A percentile compares a stretch with the other conserved stretches of the same genome.
phyloP scores from a whole-genome alignment of 768 basidiomycete species.

The Sutorius australiensis region DNA sequence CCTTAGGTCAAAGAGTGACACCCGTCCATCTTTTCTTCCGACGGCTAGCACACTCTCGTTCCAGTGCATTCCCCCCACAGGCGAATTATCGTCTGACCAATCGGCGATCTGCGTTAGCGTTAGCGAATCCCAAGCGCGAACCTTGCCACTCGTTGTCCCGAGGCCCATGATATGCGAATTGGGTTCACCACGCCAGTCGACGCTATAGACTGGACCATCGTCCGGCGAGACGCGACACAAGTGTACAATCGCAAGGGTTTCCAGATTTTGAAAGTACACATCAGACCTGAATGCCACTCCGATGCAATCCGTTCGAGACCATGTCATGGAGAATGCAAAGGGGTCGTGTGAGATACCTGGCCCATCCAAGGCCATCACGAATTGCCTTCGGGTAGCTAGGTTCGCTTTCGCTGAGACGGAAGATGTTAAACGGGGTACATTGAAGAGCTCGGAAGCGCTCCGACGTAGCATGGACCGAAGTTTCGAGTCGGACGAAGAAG shows the following conservation, averaged over 20 bases:
- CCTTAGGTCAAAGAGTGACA: conserved; percentile 38
- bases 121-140: conserved; percentile 54
- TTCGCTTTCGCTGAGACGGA: conserved; percentile 56
- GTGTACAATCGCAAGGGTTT: conserved; percentile 49
- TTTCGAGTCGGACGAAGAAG: conserved; percentile 35
- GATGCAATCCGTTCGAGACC: conserved; percentile 58
- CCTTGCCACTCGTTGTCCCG: conserved; percentile 46
- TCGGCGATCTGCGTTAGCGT: conserved; percentile 23
- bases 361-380: conserved; percentile 58
- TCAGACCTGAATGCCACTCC: conserved; percentile 59
- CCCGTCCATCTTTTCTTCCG: conserved; percentile 37
- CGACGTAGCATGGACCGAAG: conserved; percentile 48
- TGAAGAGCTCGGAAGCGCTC: conserved; percentile 51
- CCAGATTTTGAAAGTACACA: conserved; percentile 61
- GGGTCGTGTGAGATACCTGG: conserved; percentile 55
- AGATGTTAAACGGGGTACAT: conserved; percentile 26
- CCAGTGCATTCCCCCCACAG: conserved; percentile 43
- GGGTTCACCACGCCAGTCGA: conserved; percentile 49
- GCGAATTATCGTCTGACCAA: conserved; percentile 35
- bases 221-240: conserved; percentile 40
- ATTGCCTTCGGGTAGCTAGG: conserved; percentile 50
- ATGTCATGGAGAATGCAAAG: conserved; percentile 56
- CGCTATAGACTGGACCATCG: conserved; percentile 40
- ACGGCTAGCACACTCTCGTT: conserved; percentile 35
- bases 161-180: conserved; percentile 45